Conservation (phyloP, 345 rosid species). For the Raphanus raphanistrum region DNA sequence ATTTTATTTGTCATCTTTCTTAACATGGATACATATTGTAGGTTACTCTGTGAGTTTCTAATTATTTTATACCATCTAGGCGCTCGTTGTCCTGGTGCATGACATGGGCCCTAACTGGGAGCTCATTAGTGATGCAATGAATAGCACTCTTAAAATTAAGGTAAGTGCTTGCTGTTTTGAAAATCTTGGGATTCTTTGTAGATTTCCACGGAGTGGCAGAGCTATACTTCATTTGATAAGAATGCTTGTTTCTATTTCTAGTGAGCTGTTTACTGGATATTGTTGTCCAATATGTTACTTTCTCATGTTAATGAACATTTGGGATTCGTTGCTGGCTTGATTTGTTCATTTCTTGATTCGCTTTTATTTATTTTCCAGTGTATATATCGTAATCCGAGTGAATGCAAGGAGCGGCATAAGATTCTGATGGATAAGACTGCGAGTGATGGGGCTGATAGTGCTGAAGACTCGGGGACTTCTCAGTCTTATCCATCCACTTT, state of each 20-base stretch:
- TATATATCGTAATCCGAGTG: constrained; percentile 82
- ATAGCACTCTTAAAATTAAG: constrained; percentile 86
- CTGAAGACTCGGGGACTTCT: constrained; percentile 98
- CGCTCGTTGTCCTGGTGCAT: constrained; percentile 97
- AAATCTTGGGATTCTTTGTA: constrained; percentile 13
- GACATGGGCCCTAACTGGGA: constrained; percentile 99
- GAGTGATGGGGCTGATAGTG: constrained; percentile 98
- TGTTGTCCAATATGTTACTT: constrained; percentile 14
- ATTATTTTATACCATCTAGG: constrained; percentile 49
- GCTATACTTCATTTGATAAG: constrained; percentile 15
- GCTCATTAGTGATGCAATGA: constrained; percentile 97
- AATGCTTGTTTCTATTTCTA: constrained; percentile 25
- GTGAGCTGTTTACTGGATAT: constrained; percentile 4
- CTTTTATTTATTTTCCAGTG: constrained; percentile 50
- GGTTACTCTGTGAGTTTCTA: constrained; percentile 33
- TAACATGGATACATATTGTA: constrained; percentile 16
- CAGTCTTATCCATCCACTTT: constrained; percentile 98
- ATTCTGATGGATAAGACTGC: constrained; percentile 77
- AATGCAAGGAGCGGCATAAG: constrained; percentile 98
- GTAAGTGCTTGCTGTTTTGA: constrained; percentile 42
- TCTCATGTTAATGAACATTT: constrained; percentile 9
- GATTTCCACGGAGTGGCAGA: constrained; percentile 7
- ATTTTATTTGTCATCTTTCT: constrained; percentile 19
- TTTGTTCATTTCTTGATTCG: background rate
- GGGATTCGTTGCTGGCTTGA: constrained; percentile 20